Evolutionary conservation across 2,329 filamentous ascomycete genomes (phyloP).

Genomic region (Paracoccidioides lutzii): DNA sequence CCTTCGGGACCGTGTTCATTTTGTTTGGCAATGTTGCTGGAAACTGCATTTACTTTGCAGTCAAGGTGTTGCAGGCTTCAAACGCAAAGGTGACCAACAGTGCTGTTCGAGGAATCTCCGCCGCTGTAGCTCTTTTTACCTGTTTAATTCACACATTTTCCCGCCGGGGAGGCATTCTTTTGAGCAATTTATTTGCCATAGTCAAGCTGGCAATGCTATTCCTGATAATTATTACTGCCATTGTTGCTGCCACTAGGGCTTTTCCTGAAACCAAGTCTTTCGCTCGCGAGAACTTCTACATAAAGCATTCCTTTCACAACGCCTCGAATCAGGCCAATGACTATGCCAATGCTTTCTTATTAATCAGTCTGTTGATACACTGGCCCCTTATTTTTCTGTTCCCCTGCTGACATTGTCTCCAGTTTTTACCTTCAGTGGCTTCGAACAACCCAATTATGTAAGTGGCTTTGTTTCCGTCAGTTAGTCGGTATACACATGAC

Average conservation of each 20-base stretch:
- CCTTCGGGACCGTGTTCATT: slow-evolving; percentile 17
- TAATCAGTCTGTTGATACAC: neutral
- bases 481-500: neutral
- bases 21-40: slow-evolving; percentile 13
- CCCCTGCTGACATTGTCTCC: slow-evolving; percentile 6
- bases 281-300: slow-evolving; percentile 17
- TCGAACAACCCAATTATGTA: slow-evolving; percentile 35
- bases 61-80: slow-evolving; percentile 25
- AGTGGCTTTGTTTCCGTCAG: slow-evolving; percentile 12
- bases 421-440: slow-evolving; percentile 28
- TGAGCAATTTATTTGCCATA: slow-evolving; percentile 41
- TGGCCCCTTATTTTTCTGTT: neutral
- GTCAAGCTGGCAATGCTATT: slow-evolving; percentile 39
- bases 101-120: slow-evolving; percentile 36
- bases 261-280: slow-evolving; percentile 14
- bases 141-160: slow-evolving; percentile 39
- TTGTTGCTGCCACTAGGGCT: slow-evolving; percentile 13
- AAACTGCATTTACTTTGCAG: slow-evolving; percentile 36
- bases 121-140: slow-evolving; percentile 32
- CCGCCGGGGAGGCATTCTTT: slow-evolving; percentile 37
- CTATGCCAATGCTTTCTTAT: slow-evolving; percentile 13
- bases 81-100: slow-evolving; percentile 21
- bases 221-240: slow-evolving; percentile 30
- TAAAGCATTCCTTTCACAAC: neutral
- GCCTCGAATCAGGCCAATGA: neutral